A percentile compares a stretch with the other conserved stretches of the same genome.
Conservation (phyloP, 768 basidiomycete genomes). For the Porpolomopsis calyptriformis region DNA sequence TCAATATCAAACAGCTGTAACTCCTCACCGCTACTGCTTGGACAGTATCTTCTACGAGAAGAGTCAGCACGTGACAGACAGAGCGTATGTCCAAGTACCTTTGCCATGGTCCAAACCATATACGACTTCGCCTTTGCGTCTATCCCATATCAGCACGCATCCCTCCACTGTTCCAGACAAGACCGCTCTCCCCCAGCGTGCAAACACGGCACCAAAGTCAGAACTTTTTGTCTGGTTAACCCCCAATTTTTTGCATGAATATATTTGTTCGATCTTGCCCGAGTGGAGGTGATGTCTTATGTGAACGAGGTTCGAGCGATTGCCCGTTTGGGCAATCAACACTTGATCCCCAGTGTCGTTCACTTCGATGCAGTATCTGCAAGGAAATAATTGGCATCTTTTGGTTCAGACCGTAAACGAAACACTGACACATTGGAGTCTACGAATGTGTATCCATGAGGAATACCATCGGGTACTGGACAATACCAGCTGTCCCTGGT, state of each 20-base stretch:
- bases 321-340: conserved; percentile 42
- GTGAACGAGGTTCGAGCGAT: conserved; percentile 40
- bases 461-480: conserved; percentile 55
- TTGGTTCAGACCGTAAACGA: neutral
- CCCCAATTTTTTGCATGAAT: conserved; percentile 33
- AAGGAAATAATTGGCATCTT: neutral
- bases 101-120: conserved; percentile 54
- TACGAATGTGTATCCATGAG: conserved; percentile 50
- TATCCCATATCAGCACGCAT: conserved; percentile 55
- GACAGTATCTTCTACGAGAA: conserved; percentile 27
- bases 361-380: conserved; percentile 31
- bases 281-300: conserved; percentile 39
- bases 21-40: conserved; percentile 31
- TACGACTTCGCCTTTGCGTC: conserved; percentile 38
- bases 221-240: conserved; percentile 14
- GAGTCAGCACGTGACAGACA: conserved; percentile 10
- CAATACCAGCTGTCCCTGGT: conserved; percentile 49
- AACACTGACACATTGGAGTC: conserved; percentile 44
- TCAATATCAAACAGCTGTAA: neutral
- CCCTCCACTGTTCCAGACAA: conserved; percentile 46
- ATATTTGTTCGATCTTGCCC: conserved; percentile 44
- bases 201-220: conserved; percentile 44
- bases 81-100: conserved; percentile 26
- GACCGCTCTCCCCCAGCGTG: conserved; percentile 40
- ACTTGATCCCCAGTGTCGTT: conserved; percentile 38